Evolutionary conservation across 305 asterid species (phyloP), one percentile per base, ranked within the genome.

Genomic region (Fraxinus dipetala): DNA sequence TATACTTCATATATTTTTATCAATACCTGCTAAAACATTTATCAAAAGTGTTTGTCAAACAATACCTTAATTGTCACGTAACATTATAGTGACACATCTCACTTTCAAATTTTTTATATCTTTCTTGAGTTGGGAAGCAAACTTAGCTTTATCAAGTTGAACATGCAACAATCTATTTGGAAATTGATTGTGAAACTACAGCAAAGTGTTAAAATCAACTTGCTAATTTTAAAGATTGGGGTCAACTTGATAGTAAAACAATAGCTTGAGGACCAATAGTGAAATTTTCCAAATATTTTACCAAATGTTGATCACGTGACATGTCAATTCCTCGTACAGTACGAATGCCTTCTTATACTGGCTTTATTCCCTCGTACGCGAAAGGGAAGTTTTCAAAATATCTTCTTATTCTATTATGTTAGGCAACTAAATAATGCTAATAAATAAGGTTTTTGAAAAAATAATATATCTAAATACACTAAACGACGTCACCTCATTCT

Each of bases 401-500:
- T 8, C 40, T 30, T 5, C 34, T 38, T 20, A 34, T 13, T 74
- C 30, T 40, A 5, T 70, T 54, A 40, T 2, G 14, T 0, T 73
- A 28, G 78, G 31, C 34, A 79, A 76, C 56, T 61, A 61, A 61
- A 61, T 61, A 61, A 61, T 22, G 26, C 30, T 61, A 2, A 59
- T 59, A 59, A 59, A 61, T 6, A 20, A 22, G 13, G 32, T 5
- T 20, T 61, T 18, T 7, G 6, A 61, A 22, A 22, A 20, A 16
- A 5, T 56, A 56, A 56, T 7, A 73, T 45, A 45, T 45, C 18
- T 13, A 48, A 48, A 14, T 48, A 14, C 59, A 48, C 20, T 48
- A 80, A 86, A 88, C 87, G 85, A 81, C 88, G 87, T 81, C 89
- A 83, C 56, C 78, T 67, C 82, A 32, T 35, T 67, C 88, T 22